Evolutionary conservation across 805 yeast genomes (phyloP).

Genomic region (Candida wancherniae): DNA sequence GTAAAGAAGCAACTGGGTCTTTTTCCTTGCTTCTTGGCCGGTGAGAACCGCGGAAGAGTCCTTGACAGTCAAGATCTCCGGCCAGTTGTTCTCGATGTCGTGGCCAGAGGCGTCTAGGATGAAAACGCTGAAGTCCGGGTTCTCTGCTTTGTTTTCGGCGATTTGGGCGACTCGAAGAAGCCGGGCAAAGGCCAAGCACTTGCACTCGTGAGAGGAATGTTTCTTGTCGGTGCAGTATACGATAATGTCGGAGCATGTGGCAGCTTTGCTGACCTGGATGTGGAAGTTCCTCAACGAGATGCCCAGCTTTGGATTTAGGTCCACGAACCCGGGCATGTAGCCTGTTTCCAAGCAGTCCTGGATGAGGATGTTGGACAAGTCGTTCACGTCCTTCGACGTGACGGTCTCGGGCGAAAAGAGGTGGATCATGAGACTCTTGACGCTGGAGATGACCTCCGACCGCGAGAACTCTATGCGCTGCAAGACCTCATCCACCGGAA

Average conservation of each 20-base stretch:
- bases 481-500: conserved; percentile 51
- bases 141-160: conserved; percentile 11
- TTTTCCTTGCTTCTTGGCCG: conserved; percentile 13
- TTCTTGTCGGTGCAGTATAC: conserved; percentile 44
- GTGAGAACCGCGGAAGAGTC: conserved; percentile 10
- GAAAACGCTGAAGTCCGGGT: conserved; percentile 20
- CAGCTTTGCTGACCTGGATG: conserved; percentile 77
- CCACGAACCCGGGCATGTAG: conserved; percentile 49
- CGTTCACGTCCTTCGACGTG: conserved; percentile 1
- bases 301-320: conserved; percentile 66
- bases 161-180: conserved; percentile 36
- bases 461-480: conserved; percentile 43
- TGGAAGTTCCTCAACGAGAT: conserved; percentile 80
- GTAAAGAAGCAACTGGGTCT: conserved; percentile 17
- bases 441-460: conserved; percentile 19
- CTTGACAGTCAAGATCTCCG: conserved; percentile 11
- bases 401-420: conserved; percentile 5
- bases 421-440: conserved; percentile 3
- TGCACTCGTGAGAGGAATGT: conserved; percentile 6
- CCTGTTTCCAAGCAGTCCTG: conserved; percentile 42
- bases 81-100: conserved; percentile 5
- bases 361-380: conserved; percentile 23
- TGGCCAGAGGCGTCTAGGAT: conserved; percentile 5
- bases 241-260: conserved; percentile 67
- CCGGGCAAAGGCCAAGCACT: conserved; percentile 23